These are phyloP conservation scores for Apium graveolens DNA, from an alignment of 129 eudicot genomes.

Conservation along the genomic window DNA sequence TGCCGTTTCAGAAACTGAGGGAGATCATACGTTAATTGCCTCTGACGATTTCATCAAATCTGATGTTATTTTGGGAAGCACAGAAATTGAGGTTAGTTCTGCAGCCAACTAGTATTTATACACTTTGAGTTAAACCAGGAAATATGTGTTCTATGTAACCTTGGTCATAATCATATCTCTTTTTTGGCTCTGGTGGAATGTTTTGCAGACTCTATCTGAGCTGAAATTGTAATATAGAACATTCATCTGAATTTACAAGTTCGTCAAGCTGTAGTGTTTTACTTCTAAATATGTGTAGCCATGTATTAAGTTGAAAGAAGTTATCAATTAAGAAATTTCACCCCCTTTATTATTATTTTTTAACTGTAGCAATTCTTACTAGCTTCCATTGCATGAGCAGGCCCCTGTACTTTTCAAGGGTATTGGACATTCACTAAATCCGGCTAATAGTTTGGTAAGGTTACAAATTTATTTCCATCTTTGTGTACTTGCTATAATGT, in stretches of 20 bases:
- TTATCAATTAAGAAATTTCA: neutral
- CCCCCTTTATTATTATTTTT: too few species aligned
- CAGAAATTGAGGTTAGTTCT: conserved; percentile 40
- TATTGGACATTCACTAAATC: conserved; percentile 23
- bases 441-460: conserved; percentile 27
- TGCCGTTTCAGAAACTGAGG: conserved; percentile 48
- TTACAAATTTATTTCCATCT: neutral
- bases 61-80: conserved; percentile 43
- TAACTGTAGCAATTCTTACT: neutral
- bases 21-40: conserved; percentile 48
- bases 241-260: neutral
- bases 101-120: neutral
- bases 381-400: conserved; percentile 17
- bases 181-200: neutral
- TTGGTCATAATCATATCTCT: neutral
- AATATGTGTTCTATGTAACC: neutral
- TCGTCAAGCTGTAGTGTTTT: neutral
- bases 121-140: neutral
- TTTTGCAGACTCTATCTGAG: neutral
- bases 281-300: neutral
- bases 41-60: conserved; percentile 40
- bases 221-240: neutral
- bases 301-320: neutral
- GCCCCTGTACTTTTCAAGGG: conserved; percentile 30
- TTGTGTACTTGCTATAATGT: conserved; percentile 19